Conservation (phyloP, 768 basidiomycete genomes). For the Leccinellum rugosiceps region DNA sequence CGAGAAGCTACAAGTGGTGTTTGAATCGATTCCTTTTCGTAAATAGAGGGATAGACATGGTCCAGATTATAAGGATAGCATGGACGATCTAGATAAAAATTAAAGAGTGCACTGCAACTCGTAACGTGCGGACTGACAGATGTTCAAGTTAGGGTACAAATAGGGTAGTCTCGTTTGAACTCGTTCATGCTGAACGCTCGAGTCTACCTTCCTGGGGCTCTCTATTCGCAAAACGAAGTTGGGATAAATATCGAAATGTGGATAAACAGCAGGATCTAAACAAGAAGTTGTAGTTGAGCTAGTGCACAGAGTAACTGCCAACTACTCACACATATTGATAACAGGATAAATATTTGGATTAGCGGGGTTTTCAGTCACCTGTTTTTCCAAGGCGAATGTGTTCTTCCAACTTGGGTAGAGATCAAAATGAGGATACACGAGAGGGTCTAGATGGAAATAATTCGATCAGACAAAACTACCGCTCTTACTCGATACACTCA, state of each 20-base stretch:
- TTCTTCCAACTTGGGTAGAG: conserved; percentile 28
- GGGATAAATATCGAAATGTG: conserved; percentile 43
- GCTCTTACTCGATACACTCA: conserved; percentile 11
- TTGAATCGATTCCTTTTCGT: not conserved
- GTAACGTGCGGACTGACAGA: conserved; percentile 32
- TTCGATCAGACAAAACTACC: conserved; percentile 2
- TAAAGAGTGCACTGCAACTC: not conserved
- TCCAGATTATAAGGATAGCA: conserved; percentile 41
- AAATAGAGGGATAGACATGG: conserved; percentile 33
- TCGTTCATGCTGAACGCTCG: not conserved
- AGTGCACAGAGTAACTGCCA: not conserved
- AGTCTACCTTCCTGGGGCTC: not conserved
- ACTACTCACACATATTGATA: conserved; percentile 20
- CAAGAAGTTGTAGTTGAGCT: conserved; percentile 19
- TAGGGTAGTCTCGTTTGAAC: conserved; percentile 8
- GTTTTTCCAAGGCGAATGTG: not conserved
- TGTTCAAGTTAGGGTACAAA: conserved; percentile 22
- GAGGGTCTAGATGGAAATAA: conserved; percentile 11
- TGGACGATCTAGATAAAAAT: conserved; percentile 31
- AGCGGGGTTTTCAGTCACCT: not conserved
- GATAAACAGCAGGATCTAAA: conserved; percentile 41
- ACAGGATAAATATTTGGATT: conserved; percentile 21
- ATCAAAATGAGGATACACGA: conserved; percentile 32
- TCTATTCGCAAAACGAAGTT: conserved; percentile 2
- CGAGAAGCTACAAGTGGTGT: conserved; percentile 10